Percentiles rank a stretch among this genome's conserved stretches.
phyloP scores from a whole-genome alignment of 2,329 filamentous ascomycete genomes.

The Colletotrichum destructivum region DNA sequence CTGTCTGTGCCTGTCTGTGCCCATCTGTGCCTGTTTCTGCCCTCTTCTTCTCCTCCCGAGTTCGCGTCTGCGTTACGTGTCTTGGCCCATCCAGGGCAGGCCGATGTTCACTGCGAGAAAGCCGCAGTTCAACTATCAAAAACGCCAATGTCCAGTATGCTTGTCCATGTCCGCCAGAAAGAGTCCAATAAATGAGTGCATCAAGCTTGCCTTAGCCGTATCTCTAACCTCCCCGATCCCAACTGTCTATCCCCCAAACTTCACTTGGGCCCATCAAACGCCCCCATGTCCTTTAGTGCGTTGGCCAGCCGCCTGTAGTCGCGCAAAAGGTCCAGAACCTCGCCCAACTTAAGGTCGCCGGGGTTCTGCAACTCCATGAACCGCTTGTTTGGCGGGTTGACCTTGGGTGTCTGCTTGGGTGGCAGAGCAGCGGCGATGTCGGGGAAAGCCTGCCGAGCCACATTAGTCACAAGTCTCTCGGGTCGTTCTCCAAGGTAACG shows the following conservation, averaged over 20 bases:
- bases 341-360: slow-evolving; percentile 79
- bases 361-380: slow-evolving; percentile 82
- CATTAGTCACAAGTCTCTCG: slow-evolving; percentile 25
- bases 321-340: slow-evolving; percentile 78
- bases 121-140: slow-evolving; percentile 3
- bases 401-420: slow-evolving; percentile 68
- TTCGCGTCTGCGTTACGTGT: neutral
- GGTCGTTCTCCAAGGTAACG: slow-evolving; percentile 45
- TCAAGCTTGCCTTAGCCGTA: neutral
- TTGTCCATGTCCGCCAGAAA: slow-evolving; percentile 10
- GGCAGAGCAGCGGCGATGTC: slow-evolving; percentile 70
- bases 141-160: slow-evolving; percentile 39
- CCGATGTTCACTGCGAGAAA: neutral
- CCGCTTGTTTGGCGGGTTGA: slow-evolving; percentile 77
- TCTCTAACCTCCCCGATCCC: neutral
- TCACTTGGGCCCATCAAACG: slow-evolving; percentile 65
- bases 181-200: slow-evolving; percentile 14
- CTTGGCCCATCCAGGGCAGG: neutral
- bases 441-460: slow-evolving; percentile 67
- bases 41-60: neutral
- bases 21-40: too few relatives aligned
- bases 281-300: slow-evolving; percentile 74
- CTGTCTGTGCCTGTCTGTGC: neutral
- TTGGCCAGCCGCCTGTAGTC: slow-evolving; percentile 82
- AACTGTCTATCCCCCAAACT: neutral